These are phyloP conservation scores for Umbilicus rupestris DNA, from an alignment of 164 flowering plant genomes.

Conservation along the genomic window DNA sequence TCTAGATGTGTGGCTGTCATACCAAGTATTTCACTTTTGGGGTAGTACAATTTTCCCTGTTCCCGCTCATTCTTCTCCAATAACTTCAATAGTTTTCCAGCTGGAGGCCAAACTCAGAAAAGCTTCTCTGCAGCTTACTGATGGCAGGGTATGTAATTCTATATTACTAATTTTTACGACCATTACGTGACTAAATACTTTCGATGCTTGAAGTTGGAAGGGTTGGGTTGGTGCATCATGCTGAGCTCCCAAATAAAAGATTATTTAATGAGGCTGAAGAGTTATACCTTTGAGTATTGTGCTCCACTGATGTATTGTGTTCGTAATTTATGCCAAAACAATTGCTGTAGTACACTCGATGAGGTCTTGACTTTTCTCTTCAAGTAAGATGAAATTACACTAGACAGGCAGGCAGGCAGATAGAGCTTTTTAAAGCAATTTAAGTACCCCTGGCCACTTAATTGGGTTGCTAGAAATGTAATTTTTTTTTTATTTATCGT, in stretches of 20 bases:
- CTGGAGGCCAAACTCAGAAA: constrained; percentile 39
- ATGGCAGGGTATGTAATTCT: constrained; percentile 67
- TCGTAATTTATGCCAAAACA: background rate
- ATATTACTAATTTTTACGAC: background rate
- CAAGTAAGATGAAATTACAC: background rate
- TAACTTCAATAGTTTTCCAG: constrained; percentile 16
- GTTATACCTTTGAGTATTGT: background rate
- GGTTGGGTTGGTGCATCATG: background rate
- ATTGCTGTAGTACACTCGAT: background rate
- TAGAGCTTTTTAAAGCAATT: too few species aligned
- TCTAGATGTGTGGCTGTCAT: constrained; percentile 56
- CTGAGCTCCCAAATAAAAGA: background rate
- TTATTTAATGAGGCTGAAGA: background rate
- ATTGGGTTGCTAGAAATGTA: too few species aligned
- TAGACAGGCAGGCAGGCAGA: background rate
- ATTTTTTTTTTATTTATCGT: background rate
- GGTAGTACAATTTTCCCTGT: constrained; percentile 21
- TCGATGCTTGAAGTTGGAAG: background rate
- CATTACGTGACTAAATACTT: background rate
- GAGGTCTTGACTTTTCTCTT: background rate
- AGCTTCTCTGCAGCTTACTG: constrained; percentile 61
- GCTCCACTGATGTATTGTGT: background rate
- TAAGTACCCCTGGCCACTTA: too few species aligned
- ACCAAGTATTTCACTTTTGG: constrained; percentile 53
- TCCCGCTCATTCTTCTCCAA: constrained; percentile 33